Percentiles rank a stretch among this genome's conserved stretches.
Evolutionary conservation across 305 asterid species (phyloP).

Genomic region (Plantago rigida): DNA sequence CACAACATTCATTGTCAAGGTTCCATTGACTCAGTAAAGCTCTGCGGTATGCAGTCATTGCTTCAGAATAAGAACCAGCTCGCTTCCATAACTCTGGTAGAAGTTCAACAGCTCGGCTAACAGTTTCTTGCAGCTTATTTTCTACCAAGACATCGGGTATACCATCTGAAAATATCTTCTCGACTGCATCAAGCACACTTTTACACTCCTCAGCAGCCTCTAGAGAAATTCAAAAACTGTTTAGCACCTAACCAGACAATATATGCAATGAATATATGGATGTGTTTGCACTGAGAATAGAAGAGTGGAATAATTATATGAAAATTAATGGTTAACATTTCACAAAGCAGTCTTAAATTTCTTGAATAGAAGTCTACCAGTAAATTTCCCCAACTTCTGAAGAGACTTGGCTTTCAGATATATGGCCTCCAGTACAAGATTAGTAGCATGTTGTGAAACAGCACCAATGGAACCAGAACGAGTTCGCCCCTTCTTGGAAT

Average conservation of each 20-base stretch:
- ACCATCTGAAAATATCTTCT: constrained; percentile 75
- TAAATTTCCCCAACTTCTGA: constrained; percentile 78
- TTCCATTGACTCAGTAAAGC: constrained; percentile 94
- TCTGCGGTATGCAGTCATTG: constrained; percentile 75
- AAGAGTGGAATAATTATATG: constrained; percentile 9
- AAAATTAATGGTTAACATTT: neutral
- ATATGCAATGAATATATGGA: constrained; percentile 11
- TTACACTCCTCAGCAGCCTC: constrained; percentile 93
- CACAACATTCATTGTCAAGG: constrained; percentile 76
- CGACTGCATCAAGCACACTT: constrained; percentile 92
- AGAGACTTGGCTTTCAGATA: constrained; percentile 88
- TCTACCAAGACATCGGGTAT: constrained; percentile 67
- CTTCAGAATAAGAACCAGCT: constrained; percentile 60
- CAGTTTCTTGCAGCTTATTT: constrained; percentile 84
- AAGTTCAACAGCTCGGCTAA: constrained; percentile 87
- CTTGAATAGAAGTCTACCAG: constrained; percentile 43
- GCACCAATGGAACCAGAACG: constrained; percentile 48
- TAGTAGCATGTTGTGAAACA: constrained; percentile 76
- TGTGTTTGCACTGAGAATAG: neutral
- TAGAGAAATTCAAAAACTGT: constrained; percentile 38
- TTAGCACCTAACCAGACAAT: constrained; percentile 30
- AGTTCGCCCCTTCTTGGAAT: constrained; percentile 65
- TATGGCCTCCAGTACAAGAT: constrained; percentile 86
- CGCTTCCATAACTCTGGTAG: constrained; percentile 91
- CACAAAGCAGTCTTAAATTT: constrained; percentile 14